These are phyloP conservation scores for Cytospora chrysosperma DNA, from an alignment of 2,329 filamentous ascomycete species.

Conservation along the genomic window DNA sequence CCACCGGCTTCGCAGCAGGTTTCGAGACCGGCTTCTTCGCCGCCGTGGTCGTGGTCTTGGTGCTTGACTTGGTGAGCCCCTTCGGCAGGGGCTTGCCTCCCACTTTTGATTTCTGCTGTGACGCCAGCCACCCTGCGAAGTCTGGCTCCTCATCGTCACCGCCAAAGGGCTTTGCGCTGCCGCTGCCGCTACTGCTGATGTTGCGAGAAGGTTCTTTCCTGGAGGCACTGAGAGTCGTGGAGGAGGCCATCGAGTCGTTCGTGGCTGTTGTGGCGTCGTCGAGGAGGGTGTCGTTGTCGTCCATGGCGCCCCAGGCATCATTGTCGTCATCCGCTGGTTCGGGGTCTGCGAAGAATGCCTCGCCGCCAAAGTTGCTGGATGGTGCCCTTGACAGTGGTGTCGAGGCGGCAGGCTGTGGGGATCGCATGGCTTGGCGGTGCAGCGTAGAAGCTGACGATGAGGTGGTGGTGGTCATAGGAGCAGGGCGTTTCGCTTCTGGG, in stretches of 20 bases:
- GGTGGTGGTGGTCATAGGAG: slow-evolving; percentile 38
- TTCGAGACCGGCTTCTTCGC: slow-evolving; percentile 46
- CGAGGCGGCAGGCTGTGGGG: slow-evolving; percentile 43
- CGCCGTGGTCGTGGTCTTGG: slow-evolving; percentile 35
- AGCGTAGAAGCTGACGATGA: slow-evolving; percentile 54
- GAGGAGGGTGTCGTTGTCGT: slow-evolving; percentile 40
- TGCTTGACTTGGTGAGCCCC: slow-evolving; percentile 65
- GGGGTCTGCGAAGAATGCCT: slow-evolving; percentile 55
- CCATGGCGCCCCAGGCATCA: slow-evolving; percentile 71
- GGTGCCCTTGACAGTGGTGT: slow-evolving; percentile 47
- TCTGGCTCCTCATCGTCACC: slow-evolving; percentile 89
- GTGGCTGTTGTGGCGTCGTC: slow-evolving; percentile 39
- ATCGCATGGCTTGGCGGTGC: slow-evolving; percentile 59
- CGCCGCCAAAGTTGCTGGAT: slow-evolving; percentile 44
- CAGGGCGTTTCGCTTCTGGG: slow-evolving; percentile 37
- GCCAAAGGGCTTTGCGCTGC: slow-evolving; percentile 60
- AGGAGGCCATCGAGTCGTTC: slow-evolving; percentile 25
- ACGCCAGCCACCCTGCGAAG: slow-evolving; percentile 92
- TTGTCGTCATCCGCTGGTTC: slow-evolving; percentile 61
- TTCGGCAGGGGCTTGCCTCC: slow-evolving; percentile 72
- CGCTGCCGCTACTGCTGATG: slow-evolving; percentile 29
- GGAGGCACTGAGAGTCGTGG: slow-evolving; percentile 19
- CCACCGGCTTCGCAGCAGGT: slow-evolving; percentile 43
- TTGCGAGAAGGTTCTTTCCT: slow-evolving; percentile 30
- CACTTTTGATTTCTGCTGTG: slow-evolving; percentile 75